A percentile compares a stretch with the other conserved stretches of the same genome.
Evolutionary conservation across 106 monocot genomes (phyloP).

Genomic region (Amphibolis antarctica): DNA sequence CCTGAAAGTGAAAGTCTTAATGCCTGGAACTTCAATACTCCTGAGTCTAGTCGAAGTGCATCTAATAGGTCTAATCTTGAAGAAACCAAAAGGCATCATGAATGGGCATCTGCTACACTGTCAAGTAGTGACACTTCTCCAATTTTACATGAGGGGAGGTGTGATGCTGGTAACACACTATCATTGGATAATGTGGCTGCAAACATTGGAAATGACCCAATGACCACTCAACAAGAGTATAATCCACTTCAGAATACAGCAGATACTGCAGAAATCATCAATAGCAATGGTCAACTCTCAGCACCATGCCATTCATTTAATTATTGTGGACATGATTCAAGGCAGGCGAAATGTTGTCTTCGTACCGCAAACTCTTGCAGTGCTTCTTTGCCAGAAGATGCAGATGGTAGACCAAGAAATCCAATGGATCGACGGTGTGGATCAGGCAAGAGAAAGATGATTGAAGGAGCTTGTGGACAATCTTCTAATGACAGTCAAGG

Average conservation of each 20-base stretch:
- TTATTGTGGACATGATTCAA: slow-evolving; percentile 13
- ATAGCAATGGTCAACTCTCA: slow-evolving; percentile 6
- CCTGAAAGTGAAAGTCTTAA: slow-evolving; percentile 8
- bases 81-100: slow-evolving; percentile 15
- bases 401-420: slow-evolving; percentile 33
- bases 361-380: slow-evolving; percentile 16
- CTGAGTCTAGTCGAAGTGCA: slow-evolving; percentile 12
- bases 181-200: slow-evolving; percentile 23
- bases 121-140: slow-evolving; percentile 10
- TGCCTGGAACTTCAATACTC: slow-evolving; percentile 11
- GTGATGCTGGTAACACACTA: slow-evolving; percentile 18
- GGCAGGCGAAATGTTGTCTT: slow-evolving; percentile 13
- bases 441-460: slow-evolving; percentile 72
- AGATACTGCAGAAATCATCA: background rate
- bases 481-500: slow-evolving; percentile 38
- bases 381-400: slow-evolving; percentile 16
- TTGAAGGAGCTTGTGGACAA: slow-evolving; percentile 48
- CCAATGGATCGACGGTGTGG: slow-evolving; percentile 34
- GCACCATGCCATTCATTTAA: slow-evolving; percentile 18
- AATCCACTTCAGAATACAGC: slow-evolving; percentile 13
- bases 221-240: slow-evolving; percentile 19
- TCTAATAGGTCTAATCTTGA: slow-evolving; percentile 15
- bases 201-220: slow-evolving; percentile 32
- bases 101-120: slow-evolving; percentile 12
- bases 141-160: slow-evolving; percentile 20